phyloP scores from a whole-genome alignment of 73 alveolate species.

The Paramecium caudatum region DNA sequence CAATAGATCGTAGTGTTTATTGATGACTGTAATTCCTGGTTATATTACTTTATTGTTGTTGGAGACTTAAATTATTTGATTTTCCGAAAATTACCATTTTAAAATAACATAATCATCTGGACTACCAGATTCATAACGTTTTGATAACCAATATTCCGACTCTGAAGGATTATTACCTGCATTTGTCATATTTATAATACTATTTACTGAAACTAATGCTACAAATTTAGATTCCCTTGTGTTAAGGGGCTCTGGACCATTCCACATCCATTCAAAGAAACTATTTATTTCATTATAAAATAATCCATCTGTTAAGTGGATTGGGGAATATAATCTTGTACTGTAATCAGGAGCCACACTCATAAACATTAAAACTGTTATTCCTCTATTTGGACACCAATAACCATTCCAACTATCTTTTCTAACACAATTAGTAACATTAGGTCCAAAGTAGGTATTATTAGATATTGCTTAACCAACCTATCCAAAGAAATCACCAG shows the following conservation, averaged over 20 bases:
- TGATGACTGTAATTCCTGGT: not conserved
- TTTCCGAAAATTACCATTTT: not conserved
- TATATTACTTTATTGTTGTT: not conserved
- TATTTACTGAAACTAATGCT: constrained; percentile 27
- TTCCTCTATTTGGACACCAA: not conserved
- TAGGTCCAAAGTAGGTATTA: constrained; percentile 53
- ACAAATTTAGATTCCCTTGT: constrained; percentile 62
- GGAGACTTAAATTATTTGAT: constrained; percentile 4
- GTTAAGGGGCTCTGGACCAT: constrained; percentile 71
- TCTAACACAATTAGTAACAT: constrained; percentile 56
- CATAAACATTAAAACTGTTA: not conserved
- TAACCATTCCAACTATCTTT: constrained; percentile 55
- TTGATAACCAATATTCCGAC: constrained; percentile 5
- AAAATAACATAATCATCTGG: constrained; percentile 33
- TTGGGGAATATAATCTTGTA: constrained; percentile 70
- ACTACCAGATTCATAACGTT: not conserved
- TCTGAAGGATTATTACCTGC: constrained; percentile 64
- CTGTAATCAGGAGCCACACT: constrained; percentile 71
- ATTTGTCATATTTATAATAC: constrained; percentile 15
- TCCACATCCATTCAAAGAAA: constrained; percentile 72
- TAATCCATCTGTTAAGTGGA: constrained; percentile 57
- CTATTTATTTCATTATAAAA: constrained; percentile 65
- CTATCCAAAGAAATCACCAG: constrained; percentile 51
- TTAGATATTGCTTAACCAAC: constrained; percentile 33
- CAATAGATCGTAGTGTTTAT: constrained; percentile 11